Percentiles rank a stretch among this genome's conserved stretches.
These are phyloP conservation scores for Boletus tylopilopsis DNA, from an alignment of 768 basidiomycete species.

Conservation along the genomic window DNA sequence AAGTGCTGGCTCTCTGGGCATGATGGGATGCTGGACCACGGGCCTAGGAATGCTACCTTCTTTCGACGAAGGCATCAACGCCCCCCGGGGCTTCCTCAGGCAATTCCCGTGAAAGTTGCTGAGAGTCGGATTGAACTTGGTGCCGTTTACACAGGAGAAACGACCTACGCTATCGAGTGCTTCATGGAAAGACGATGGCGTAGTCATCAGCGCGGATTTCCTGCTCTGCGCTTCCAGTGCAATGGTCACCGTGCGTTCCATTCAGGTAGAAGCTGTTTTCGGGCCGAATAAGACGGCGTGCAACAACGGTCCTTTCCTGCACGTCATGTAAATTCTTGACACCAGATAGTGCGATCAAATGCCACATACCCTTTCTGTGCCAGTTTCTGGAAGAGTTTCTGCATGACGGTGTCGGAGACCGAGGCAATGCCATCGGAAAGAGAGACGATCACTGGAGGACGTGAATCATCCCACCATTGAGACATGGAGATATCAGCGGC, in stretches of 20 bases:
- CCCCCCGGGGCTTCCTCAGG: constrained; percentile 48
- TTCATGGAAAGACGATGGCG: constrained; percentile 44
- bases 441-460: constrained; percentile 52
- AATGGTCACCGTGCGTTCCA: constrained; percentile 46
- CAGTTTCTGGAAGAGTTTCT: constrained; percentile 34
- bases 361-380: constrained; percentile 39
- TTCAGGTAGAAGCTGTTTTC: constrained; percentile 12
- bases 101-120: constrained; percentile 52
- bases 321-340: not conserved
- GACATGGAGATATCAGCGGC: constrained; percentile 37
- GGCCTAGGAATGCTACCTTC: constrained; percentile 49
- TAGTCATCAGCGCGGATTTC: constrained; percentile 23
- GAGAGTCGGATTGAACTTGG: constrained; percentile 33
- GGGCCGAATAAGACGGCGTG: constrained; percentile 55
- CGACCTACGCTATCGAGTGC: constrained; percentile 47
- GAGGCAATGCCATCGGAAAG: constrained; percentile 52
- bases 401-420: constrained; percentile 32
- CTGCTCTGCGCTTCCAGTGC: constrained; percentile 44
- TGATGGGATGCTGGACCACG: constrained; percentile 57
- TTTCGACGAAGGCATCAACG: constrained; percentile 33
- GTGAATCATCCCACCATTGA: constrained; percentile 40
- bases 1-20: constrained; percentile 48
- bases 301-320: constrained; percentile 52
- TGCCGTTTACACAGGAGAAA: not conserved
- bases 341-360: rapidly evolving